These are phyloP conservation scores for Sisymbrium irio DNA, from an alignment of 345 rosid species.

Conservation along the genomic window DNA sequence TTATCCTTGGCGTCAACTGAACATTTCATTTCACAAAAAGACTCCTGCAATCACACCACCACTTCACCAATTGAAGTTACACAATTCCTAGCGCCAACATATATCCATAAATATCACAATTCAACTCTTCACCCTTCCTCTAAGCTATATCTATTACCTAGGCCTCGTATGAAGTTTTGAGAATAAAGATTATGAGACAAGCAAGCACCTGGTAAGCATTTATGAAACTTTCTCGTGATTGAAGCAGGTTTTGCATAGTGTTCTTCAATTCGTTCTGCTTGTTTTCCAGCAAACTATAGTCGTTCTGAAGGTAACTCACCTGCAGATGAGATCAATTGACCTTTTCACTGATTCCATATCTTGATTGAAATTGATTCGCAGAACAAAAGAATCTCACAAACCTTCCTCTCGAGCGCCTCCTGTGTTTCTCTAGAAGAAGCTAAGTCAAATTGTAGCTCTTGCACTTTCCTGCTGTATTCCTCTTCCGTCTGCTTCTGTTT, in stretches of 20 bases:
- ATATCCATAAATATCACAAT: neutral
- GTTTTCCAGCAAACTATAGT: conserved; percentile 59
- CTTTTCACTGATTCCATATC: conserved; percentile 12
- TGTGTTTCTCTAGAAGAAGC: conserved; percentile 49
- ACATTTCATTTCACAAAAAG: conserved; percentile 64
- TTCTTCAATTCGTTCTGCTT: conserved; percentile 60
- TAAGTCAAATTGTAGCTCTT: conserved; percentile 60
- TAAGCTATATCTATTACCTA: neutral
- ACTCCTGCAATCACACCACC: conserved; percentile 51
- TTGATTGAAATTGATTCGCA: conserved; percentile 32
- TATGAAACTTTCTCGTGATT: conserved; percentile 57
- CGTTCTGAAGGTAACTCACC: conserved; percentile 68
- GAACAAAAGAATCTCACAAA: conserved; percentile 13
- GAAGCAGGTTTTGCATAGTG: conserved; percentile 58
- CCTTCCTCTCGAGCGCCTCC: conserved; percentile 66
- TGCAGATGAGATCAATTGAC: no score
- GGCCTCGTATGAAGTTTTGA: neutral
- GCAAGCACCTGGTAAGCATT: conserved; percentile 59
- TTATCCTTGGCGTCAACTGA: conserved; percentile 56
- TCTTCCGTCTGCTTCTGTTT: conserved; percentile 72
- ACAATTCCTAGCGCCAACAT: neutral
- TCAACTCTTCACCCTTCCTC: neutral
- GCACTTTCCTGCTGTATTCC: conserved; percentile 52
- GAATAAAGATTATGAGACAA: neutral
- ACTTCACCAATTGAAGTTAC: neutral